Percentiles rank a stretch among this genome's conserved stretches.
These are phyloP conservation scores for Saposhnikovia divaricata DNA, from an alignment of 129 eudicot genomes.

Conservation along the genomic window DNA sequence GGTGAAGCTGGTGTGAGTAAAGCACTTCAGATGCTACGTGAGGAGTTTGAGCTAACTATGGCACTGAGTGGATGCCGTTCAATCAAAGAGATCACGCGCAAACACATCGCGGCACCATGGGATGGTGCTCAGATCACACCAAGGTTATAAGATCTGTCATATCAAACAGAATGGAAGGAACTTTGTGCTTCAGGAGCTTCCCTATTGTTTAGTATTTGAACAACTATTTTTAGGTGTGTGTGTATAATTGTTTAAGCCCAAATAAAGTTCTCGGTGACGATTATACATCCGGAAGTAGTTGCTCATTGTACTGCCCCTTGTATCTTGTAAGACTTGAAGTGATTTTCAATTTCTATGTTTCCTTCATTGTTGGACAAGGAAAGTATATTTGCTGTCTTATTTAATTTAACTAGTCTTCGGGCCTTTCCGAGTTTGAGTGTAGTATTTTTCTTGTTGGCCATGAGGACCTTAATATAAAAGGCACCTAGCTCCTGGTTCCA, in stretches of 20 bases:
- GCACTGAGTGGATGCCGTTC: conserved; percentile 88
- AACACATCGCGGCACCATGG: conserved; percentile 62
- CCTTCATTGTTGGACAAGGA: background rate
- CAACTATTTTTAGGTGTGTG: background rate
- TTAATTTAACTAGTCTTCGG: background rate
- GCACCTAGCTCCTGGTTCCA: no score
- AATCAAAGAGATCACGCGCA: conserved; percentile 58
- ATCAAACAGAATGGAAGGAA: background rate
- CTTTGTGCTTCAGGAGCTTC: background rate
- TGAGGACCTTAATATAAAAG: no score
- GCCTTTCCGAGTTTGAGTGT: background rate
- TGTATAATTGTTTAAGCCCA: background rate
- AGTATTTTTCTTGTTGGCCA: no score
- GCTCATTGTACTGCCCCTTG: background rate
- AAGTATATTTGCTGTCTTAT: background rate
- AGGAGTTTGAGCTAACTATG: conserved; percentile 88
- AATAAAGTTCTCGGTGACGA: background rate
- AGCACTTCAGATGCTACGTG: conserved; percentile 75
- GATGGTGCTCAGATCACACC: conserved; percentile 41
- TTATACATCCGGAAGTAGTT: background rate
- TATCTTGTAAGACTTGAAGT: background rate
- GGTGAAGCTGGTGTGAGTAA: conserved; percentile 88
- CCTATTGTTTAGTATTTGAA: background rate
- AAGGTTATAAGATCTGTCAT: conserved; percentile 25
- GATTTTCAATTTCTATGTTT: background rate